Evolutionary conservation across 1,284 basidiomycete species (phyloP).

Genomic region (Apiotrichum laibachii): DNA sequence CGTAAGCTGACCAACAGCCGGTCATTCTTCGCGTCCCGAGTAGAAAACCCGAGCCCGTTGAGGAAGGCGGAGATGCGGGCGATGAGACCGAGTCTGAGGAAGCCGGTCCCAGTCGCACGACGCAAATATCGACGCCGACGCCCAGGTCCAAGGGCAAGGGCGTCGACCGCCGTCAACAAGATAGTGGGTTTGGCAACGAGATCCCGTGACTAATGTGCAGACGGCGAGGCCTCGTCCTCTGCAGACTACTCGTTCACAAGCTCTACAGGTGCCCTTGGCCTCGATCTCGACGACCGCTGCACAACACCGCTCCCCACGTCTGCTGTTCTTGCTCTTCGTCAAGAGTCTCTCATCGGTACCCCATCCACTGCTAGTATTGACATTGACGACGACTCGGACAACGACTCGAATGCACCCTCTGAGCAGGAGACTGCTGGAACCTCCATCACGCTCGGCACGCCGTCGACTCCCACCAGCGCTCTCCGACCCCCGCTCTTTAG

Average conservation of each 20-base stretch:
- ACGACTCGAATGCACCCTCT: constrained; percentile 2
- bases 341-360: not conserved
- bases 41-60: constrained; percentile 9
- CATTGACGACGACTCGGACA: constrained; percentile 6
- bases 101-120: not conserved
- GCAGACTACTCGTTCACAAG: not conserved
- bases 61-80: constrained; percentile 35
- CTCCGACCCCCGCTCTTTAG: constrained; percentile 59
- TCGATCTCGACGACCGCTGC: not conserved
- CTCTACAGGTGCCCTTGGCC: not conserved
- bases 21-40: constrained; percentile 37
- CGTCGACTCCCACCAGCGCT: not conserved
- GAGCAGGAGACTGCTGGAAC: constrained; percentile 9
- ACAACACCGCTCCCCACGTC: not conserved
- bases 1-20: constrained; percentile 27
- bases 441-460: constrained; percentile 12
- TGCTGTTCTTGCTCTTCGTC: not conserved
- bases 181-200: not conserved
- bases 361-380: not conserved
- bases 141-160: constrained; percentile 5
- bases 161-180: not conserved
- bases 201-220: not conserved
- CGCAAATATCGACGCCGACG: not conserved
- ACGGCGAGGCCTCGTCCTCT: not conserved
- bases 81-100: constrained; percentile 18